Conservation (phyloP, 805 yeast species). For the Starmerella gropengiesseri region DNA sequence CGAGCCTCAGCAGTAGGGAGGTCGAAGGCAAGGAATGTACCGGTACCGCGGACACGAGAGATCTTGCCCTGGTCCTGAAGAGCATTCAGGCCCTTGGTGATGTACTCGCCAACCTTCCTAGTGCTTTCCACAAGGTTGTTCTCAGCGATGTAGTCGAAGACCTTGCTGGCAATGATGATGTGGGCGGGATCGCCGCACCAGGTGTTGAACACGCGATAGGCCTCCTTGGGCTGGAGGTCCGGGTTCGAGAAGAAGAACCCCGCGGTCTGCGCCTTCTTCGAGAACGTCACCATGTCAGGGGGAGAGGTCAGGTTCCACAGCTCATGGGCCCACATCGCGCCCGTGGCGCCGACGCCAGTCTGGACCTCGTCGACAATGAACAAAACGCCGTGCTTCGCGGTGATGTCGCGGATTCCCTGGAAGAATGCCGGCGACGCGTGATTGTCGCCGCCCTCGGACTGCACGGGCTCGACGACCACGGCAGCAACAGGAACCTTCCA, state of each 20-base stretch:
- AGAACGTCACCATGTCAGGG: slow-evolving; percentile 77
- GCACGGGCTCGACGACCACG: slow-evolving; percentile 79
- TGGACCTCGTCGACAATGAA: slow-evolving; percentile 80
- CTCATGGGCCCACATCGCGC: slow-evolving; percentile 80
- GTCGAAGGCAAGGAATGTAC: slow-evolving; percentile 78
- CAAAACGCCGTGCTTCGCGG: slow-evolving; percentile 56
- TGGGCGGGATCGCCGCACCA: slow-evolving; percentile 91
- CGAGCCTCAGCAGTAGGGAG: slow-evolving; percentile 44
- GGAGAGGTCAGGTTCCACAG: slow-evolving; percentile 64
- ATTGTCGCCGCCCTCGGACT: slow-evolving; percentile 87
- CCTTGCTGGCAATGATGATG: slow-evolving; percentile 63
- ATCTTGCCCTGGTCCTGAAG: slow-evolving; percentile 45
- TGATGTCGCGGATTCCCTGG: slow-evolving; percentile 72
- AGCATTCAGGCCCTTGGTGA: slow-evolving; percentile 44
- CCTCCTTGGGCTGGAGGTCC: slow-evolving; percentile 56
- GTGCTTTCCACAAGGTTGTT: slow-evolving; percentile 49
- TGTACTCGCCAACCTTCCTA: slow-evolving; percentile 53
- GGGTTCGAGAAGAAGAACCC: slow-evolving; percentile 75
- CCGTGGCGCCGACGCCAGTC: slow-evolving; percentile 85
- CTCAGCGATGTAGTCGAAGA: slow-evolving; percentile 52
- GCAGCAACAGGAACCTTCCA: slow-evolving; percentile 81
- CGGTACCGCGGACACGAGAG: slow-evolving; percentile 61
- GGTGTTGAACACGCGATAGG: slow-evolving; percentile 88
- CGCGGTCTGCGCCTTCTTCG: slow-evolving; percentile 82
- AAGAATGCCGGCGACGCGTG: slow-evolving; percentile 68